Conservation (phyloP, 257 asterid genomes). For the Solanum etuberosum region DNA sequence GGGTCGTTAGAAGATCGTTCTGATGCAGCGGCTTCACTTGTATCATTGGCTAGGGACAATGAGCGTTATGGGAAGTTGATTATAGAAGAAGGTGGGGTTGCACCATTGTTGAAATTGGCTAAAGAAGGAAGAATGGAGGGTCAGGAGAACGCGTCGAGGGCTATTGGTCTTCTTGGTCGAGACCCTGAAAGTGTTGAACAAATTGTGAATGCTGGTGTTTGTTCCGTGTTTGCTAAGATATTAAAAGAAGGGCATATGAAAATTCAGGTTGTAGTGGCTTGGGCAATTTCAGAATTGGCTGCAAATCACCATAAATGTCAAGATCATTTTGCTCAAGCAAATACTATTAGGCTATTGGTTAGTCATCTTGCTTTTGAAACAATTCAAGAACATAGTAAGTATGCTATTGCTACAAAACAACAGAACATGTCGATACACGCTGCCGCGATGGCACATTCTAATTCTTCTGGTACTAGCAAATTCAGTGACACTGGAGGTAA, state of each 20-base stretch:
- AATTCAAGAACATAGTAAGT: slow-evolving; percentile 14
- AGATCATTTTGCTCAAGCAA: slow-evolving; percentile 11
- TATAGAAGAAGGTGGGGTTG: slow-evolving; percentile 14
- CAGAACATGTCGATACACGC: slow-evolving; percentile 1
- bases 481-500: not conserved
- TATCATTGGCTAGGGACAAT: slow-evolving; percentile 9
- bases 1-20: slow-evolving; percentile 12
- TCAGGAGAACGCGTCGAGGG: slow-evolving; percentile 11
- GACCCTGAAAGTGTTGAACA: slow-evolving; percentile 16
- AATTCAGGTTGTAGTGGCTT: slow-evolving; percentile 11
- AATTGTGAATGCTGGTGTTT: slow-evolving; percentile 10
- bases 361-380: slow-evolving; percentile 16
- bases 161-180: slow-evolving; percentile 10
- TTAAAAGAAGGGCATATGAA: slow-evolving; percentile 13
- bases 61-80: slow-evolving; percentile 6
- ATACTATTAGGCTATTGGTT: slow-evolving; percentile 6
- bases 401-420: slow-evolving; percentile 2
- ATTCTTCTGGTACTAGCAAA: not conserved
- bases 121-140: slow-evolving; percentile 7
- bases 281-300: slow-evolving; percentile 12
- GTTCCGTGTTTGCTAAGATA: slow-evolving; percentile 8
- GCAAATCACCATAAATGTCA: slow-evolving; percentile 5
- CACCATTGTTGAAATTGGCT: slow-evolving; percentile 10
- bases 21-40: slow-evolving; percentile 18
- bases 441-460: not conserved